Evolutionary conservation across 2,329 filamentous ascomycete species (phyloP), one percentile per base, ranked within the genome.

Genomic region (Stemphylium lycopersici): DNA sequence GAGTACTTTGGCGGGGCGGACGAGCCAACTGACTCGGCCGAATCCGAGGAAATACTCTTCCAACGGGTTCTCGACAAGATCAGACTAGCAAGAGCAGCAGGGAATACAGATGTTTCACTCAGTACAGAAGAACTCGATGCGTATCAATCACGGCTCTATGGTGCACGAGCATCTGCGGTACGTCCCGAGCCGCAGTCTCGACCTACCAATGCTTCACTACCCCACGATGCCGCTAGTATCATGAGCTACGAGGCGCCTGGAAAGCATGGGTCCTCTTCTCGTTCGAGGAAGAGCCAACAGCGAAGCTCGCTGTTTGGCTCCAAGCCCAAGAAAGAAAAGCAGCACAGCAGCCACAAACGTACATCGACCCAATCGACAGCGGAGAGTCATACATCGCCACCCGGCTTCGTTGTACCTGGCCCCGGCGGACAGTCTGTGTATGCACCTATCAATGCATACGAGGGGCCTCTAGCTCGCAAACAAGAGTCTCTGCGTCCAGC

Each of bases 41-140:
- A 75, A 66, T 86, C 90, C 53, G 91, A 96, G 71, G 89, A 93
- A 63, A 82, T 84, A 59, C 76, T 96, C 65, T 86, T 95, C 60
- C 88, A 92, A 61, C 86, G 86, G 61, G 93, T 93, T 36, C 78
- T 96, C 74, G 86, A 87, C 66, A 88, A 91, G 62, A 96, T 97
- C 70, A 85, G 87, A 61, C 84, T 87, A 61, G 91, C 93, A 13
- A 87, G 90, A 71, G 85, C 85, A 59, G 86, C 86, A 68, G 92
- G 92, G 59, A 89, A 88, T 74, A 81, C 83, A 39, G 90, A 96
- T 52, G 90, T 97, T 51, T 89, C 88, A 71, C 83, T 98, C 59
- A 91, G 84, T 64, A 84, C 87, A 67, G 86, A 89, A 48, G 93
- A 97, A 74, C 80, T 96, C 65, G 89, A 88, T 58, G 92, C 91